Conservation (phyloP, 2,329 filamentous ascomycete species). For the Apiospora aurea region DNA sequence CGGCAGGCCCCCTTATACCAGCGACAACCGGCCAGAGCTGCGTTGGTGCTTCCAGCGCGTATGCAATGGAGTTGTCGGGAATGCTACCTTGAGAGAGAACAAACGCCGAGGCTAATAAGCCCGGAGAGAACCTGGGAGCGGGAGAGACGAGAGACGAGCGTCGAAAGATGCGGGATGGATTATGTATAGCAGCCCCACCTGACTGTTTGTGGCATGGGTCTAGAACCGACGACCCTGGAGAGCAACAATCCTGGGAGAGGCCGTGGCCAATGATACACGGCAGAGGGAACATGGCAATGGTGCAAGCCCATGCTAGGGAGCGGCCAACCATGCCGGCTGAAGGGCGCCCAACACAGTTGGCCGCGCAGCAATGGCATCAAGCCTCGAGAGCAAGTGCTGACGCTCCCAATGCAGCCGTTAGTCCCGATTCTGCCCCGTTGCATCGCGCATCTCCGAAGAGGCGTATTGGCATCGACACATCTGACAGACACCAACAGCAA, state of each 20-base stretch:
- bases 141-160: not conserved
- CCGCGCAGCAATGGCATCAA: not conserved
- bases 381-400: constrained; percentile 12
- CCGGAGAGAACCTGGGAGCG: not conserved
- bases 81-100: not conserved
- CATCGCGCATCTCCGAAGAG: constrained; percentile 20
- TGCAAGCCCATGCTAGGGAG: not conserved
- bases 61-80: constrained; percentile 7
- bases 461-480: not conserved
- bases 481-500: constrained; percentile 8
- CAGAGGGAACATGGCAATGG: not conserved
- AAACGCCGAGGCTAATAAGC: not conserved
- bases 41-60: constrained; percentile 1
- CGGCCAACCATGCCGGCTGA: not conserved
- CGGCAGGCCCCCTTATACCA: not conserved
- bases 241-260: constrained; percentile 2
- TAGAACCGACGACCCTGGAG: not conserved
- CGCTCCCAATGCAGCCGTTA: not conserved
- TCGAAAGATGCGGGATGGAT: not conserved
- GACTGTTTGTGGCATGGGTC: constrained; percentile 6
- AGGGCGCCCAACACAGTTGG: not conserved
- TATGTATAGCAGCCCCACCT: constrained; percentile 9
- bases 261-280: not conserved
- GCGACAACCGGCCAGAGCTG: not conserved
- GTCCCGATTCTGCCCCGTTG: constrained; percentile 8